phyloP scores from a whole-genome alignment of 495 filamentous ascomycete genomes.

The Sordaria brevicollis region DNA sequence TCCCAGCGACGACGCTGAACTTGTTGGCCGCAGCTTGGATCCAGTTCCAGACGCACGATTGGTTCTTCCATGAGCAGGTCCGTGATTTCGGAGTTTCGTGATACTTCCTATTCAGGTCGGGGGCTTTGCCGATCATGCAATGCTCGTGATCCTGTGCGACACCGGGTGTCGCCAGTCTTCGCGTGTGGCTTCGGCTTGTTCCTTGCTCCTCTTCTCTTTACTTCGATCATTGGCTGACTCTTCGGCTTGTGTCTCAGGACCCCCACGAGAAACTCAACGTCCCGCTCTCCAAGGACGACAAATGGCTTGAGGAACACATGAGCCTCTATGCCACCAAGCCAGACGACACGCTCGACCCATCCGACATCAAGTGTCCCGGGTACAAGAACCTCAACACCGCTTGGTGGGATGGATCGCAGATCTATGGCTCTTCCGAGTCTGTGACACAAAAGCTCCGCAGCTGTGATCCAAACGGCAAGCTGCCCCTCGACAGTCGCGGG shows the following conservation, averaged over 20 bases:
- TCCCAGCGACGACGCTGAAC: constrained; percentile 33
- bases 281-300: constrained; percentile 17
- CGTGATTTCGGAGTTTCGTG: background rate
- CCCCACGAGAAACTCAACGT: constrained; percentile 15
- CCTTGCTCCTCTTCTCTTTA: background rate
- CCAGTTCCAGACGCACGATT: constrained; percentile 37
- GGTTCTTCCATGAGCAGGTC: constrained; percentile 26
- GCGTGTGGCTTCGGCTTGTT: background rate
- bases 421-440: constrained; percentile 32
- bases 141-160: background rate
- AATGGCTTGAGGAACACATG: constrained; percentile 25
- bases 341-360: constrained; percentile 16
- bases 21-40: constrained; percentile 38
- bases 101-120: background rate
- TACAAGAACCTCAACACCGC: constrained; percentile 32
- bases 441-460: constrained; percentile 22
- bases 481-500: constrained; percentile 15
- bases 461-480: constrained; percentile 22
- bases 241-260: background rate
- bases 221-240: background rate
- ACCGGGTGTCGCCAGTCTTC: background rate
- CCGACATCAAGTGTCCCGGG: constrained; percentile 24
- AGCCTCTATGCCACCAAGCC: constrained; percentile 18
- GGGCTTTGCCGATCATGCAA: background rate
- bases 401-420: constrained; percentile 38